Conservation (phyloP, 2,329 filamentous ascomycete genomes). For the Furcasterigmium furcatum region DNA sequence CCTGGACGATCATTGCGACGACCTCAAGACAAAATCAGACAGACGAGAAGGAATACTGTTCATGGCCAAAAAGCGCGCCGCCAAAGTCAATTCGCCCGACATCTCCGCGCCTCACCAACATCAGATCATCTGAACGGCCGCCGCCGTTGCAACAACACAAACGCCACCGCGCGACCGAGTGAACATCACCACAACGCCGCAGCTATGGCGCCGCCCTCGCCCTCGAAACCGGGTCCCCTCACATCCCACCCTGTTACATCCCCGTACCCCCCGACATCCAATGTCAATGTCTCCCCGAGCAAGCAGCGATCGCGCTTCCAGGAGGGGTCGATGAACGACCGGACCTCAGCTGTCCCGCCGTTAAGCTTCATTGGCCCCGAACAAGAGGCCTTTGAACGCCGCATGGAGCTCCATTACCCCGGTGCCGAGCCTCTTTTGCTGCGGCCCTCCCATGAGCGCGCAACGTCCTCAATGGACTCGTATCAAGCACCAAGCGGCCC, state of each 20-base stretch:
- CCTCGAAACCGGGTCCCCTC: slow-evolving; percentile 9
- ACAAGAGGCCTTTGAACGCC: slow-evolving; percentile 20
- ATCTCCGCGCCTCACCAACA: too few relatives aligned
- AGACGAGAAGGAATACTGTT: too few relatives aligned
- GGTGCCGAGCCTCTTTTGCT: slow-evolving; percentile 4
- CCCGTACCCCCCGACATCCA: neutral
- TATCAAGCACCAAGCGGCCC: neutral
- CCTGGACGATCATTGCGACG: too few relatives aligned
- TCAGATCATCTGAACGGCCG: too few relatives aligned
- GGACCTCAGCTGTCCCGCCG: slow-evolving; percentile 68
- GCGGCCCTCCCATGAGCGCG: slow-evolving; percentile 1
- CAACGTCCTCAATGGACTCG: neutral
- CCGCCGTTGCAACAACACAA: too few relatives aligned
- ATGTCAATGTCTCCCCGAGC: neutral
- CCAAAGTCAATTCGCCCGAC: too few relatives aligned
- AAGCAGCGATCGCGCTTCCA: slow-evolving; percentile 51
- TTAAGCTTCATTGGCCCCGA: slow-evolving; percentile 56
- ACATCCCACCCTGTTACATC: slow-evolving; percentile 11
- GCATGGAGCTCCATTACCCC: slow-evolving; percentile 14
- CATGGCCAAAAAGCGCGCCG: too few relatives aligned
- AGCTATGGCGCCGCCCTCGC: slow-evolving; percentile 1
- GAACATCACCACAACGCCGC: neutral
- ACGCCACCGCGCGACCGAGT: too few relatives aligned
- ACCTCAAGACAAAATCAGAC: too few relatives aligned
- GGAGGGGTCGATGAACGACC: slow-evolving; percentile 86